phyloP scores from a whole-genome alignment of 1,284 basidiomycete species.

The Naganishia sp. region DNA sequence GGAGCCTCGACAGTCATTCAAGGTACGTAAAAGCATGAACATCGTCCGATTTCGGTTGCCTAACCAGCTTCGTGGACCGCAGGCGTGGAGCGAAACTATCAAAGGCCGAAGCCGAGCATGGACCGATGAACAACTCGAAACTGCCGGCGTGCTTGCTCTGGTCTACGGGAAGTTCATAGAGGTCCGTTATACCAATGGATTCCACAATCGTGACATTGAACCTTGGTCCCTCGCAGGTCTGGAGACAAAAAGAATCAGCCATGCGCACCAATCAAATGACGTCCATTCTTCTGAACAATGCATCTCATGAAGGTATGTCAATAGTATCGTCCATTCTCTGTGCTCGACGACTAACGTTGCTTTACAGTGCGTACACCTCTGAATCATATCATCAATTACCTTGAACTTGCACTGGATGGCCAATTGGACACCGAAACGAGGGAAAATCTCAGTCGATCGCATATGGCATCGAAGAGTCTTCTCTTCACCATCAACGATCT shows the following conservation, averaged over 20 bases:
- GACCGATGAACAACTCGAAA: constrained; percentile 86
- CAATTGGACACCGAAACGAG: constrained; percentile 74
- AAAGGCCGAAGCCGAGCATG: constrained; percentile 71
- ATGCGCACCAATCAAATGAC: constrained; percentile 76
- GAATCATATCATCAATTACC: constrained; percentile 63
- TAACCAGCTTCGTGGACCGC: background rate
- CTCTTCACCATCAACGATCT: constrained; percentile 84
- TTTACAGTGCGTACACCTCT: constrained; percentile 10
- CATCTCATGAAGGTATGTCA: constrained; percentile 73
- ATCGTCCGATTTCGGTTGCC: background rate
- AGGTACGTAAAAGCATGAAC: constrained; percentile 43
- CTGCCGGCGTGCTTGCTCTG: constrained; percentile 78
- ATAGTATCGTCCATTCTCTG: constrained; percentile 59
- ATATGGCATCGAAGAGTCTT: constrained; percentile 78
- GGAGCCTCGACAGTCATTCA: constrained; percentile 78
- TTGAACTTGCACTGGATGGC: constrained; percentile 81
- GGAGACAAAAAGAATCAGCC: constrained; percentile 81
- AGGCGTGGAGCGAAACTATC: constrained; percentile 74
- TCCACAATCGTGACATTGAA: background rate
- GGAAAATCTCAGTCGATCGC: constrained; percentile 74
- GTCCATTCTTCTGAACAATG: constrained; percentile 79
- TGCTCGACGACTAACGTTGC: constrained; percentile 62
- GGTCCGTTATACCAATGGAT: background rate
- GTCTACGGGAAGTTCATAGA: constrained; percentile 70
- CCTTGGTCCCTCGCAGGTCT: constrained; percentile 59